Base-by-base conservation (phyloP, 2,329 filamentous ascomycete genomes). In the Colletotrichum lupini region DNA sequence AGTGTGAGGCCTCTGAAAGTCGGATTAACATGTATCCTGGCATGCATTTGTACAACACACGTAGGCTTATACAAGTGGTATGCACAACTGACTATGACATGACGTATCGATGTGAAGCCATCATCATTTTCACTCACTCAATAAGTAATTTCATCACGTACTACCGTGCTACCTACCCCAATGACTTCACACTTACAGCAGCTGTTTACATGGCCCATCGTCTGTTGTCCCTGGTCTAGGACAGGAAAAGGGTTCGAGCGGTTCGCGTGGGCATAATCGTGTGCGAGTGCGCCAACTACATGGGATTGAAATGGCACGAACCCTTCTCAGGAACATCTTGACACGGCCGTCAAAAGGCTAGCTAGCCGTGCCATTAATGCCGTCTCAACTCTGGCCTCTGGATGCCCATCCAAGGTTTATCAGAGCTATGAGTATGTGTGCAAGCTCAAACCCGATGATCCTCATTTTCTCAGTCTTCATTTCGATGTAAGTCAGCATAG, bases 311-410 rank as follows among this genome's bases (percentile, higher is more conserved):
- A 24, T 32, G 6, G 26, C 63, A 24, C 24, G 24, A 32, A 57
- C 32, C 12, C 56, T 28, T 32, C 28, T 32, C 28, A 35, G 9
- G 4, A n/a, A 35, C 32, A 9, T 14, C 2, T n/a, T 53, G 7
- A 24, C 24, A 26, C 19, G 35, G 2, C 14, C n/a, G 19, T 16
- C 24, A 26, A 37, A 37, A 30, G 7, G 8, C 5, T 19, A 3
- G 16, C 22, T 30, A 30, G 42, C 46, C 66, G 70, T 65, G 70
- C 19, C 32, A 46, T 61, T 0, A 56, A 65, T 70, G 66, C 70
- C 26, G 35, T 53, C 28, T 26, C 46, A 56, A 19, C 19, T 42
- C 26, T 28, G 24, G 24, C 14, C 7, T 53, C 60, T 14, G 3
- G 30, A 19, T 52, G 26, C 57, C 32, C 28, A 16, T 55, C 30